Base-by-base conservation (phyloP, 495 filamentous ascomycete species). In the Letharia columbiana region DNA sequence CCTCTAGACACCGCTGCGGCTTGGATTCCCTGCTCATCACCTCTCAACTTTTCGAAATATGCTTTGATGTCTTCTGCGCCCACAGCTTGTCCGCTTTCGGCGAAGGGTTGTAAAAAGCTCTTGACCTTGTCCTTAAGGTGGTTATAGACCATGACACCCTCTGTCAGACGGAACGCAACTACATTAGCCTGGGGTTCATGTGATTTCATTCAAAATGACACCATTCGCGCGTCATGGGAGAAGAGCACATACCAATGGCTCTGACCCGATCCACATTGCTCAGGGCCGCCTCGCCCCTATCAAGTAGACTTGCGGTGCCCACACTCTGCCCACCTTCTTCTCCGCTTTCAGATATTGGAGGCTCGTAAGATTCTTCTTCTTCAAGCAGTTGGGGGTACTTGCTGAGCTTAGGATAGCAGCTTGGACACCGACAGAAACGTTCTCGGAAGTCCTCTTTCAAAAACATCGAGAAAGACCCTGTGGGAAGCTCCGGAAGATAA, bases 141-240 rank as follows among this genome's bases (percentile, higher is more conserved):
- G 70, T 96, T 96, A 75, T 97, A 98, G 17, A 90, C 91, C 91
- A 96, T 96, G 15, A 95, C 93, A 28, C 94, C 94, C 75, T 98
- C 92, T 66, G 64, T 17, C 18, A 54, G 9, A 28, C n/a, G 44
- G 39, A 61, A 50, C 0, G 9, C 39, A 63, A 50, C 9, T 40
- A n/a, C 9, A 12, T 59, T 35, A 45, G 39, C 28, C 23, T 59
- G 17, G 1, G 1, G 11, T 4, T 23, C 28, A 15, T 11, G 15
- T 23, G 15, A n/a, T 35, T 6, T 20, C 33, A 23, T 10, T 42
- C 18, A 0, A 39, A 44, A 45, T 49, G 31, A 64, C 61, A 33
- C 1, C 54, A 9, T 37, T 37, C 33, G 54, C 17, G 37, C 33
- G 33, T 18, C 54, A 57, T 37, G 33, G 33, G 33, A 23, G 1